Evolutionary conservation across 2,329 filamentous ascomycete genomes (phyloP), one percentile per base, ranked within the genome.

Genomic region (Sporothrix phasma): DNA sequence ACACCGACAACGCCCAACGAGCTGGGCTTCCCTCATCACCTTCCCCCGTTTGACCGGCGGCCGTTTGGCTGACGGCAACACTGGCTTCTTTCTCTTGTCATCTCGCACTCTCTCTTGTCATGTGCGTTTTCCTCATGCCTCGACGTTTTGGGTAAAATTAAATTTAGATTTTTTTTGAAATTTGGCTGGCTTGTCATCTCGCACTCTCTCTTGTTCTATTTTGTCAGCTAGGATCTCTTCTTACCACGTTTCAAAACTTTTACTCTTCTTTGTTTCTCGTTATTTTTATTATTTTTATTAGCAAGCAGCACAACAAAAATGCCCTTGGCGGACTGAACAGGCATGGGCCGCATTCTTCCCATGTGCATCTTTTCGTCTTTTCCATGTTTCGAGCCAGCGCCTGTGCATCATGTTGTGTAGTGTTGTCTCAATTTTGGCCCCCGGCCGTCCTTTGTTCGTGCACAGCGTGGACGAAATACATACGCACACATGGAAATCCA

Each of bases 1-100:
- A 60, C 47, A 1, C 65, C 64, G 37, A 68, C 56, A 34, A 67
- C 67, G 22, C 62, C 65, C 29, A 64, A 58, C 62, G 65, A 67
- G 22, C 13, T 59, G 5, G 58, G 46, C 3, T 67, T 67, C 34
- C 62, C 65, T 1, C 54, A 66, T 22, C 60, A 65, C 43, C 51
- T 64, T 26, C 67, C 65, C 10, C 47, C 56, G 19, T 64, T 45
- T 5, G 49, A 53, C 29, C 64, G 39, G n/a, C 49, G 65, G 43
- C 41, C 39, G 41, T 37, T 53, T 4, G 53, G 24, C 1, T 54
- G 24, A 19, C n/a, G 19, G 10, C 26, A 7, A 26, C 3, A 10
- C 7, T 46, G 39, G 7, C 43, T 43, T 60, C 59, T n/a, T 17
- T 49, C 17, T 15, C 47, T 39, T 17, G 46, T 49, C 22, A 37